Base-by-base conservation (phyloP, 2,329 filamentous ascomycete species). In the Aquanectria penicillioides region DNA sequence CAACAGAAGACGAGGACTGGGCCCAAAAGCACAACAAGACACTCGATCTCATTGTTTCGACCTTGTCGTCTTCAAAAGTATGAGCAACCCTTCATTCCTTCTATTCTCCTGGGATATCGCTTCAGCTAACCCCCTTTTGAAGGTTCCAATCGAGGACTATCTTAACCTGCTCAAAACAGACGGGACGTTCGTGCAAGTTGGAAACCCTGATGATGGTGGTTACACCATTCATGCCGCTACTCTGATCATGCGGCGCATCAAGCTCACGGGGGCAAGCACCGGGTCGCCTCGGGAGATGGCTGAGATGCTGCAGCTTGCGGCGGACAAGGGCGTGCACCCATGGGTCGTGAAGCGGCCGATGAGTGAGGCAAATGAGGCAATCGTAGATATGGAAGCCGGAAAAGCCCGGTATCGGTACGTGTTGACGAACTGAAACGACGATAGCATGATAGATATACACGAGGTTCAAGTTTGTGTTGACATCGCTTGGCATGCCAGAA, bases 181-280 rank as follows among this genome's bases (percentile, higher is more conserved):
- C 47, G 89, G 89, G 12, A 81, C 81, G 4, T 86, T 90, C 65
- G 83, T 91, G 38, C 86, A 90, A 72, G 81, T 92, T 38, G 89
- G 89, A 52, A 67, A 47, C 34, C 69, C 70, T 7, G 62, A 62
- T 22, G 69, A 70, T 23, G 65, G 55, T 7, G 52, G 49, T 1
- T 28, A 69, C 18, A 34, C 58, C 4, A 5, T 72, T 6, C 4
- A 26, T 2, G 71, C 91, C 64, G 86, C 89, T 41, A 75, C 73
- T 31, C 71, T 91, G 64, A 86, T 89, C 38, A 74, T 72, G 37
- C 87, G 85, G 65, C 81, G 83, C 6, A 73, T 79, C 18, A 80
- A 78, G 61, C 71, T 86, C 26, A 80, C 79, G 1, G 83, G 83
- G 3, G 73, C 72, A 10, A 47, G 63, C 15, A 73, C 86, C 60